Evolutionary conservation across 2,329 filamentous ascomycete genomes (phyloP), one percentile per base, ranked within the genome.

Genomic region (Berkeleyomyces rouxiae): DNA sequence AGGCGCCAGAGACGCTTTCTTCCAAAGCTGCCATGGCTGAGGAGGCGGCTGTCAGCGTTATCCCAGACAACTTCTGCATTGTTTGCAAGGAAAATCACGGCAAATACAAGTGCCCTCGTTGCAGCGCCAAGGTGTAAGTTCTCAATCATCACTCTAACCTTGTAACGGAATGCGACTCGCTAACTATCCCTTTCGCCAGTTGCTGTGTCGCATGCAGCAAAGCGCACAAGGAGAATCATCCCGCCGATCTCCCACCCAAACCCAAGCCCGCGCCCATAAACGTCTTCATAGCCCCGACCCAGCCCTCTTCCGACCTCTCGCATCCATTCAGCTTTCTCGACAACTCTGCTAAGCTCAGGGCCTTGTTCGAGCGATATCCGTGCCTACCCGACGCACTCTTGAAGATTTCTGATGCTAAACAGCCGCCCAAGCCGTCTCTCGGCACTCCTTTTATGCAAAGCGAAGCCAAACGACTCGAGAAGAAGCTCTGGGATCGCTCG

Each of bases 81-180:
- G 73, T 83, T 40, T 86, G 83, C 69, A 70, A 77, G 37, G 68
- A 70, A 42, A 75, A 75, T 3, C 73, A 77, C 23, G 75, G 75
- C 39, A 85, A 82, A 70, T 86, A 86, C 71, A 85, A 83, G 68
- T 86, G 83, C 66, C 75, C 80, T n/a, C 76, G 76, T 37, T 86
- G 83, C 69, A 71, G 75, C 58, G 67, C 80, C 31, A 78, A 78
- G 65, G 85, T 83, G 83, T 85, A 73, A 69, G 81, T 72, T 42
- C 13, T 59, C n/a, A 11, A 3, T 7, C 36, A 51, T 39, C 59
- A 61, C 10, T 31, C 11, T 43, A 23, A n/a, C 10, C n/a, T 39
- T 16, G 13, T 66, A 59, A 64, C 58, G 49, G 39, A 58, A 23
- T 46, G 23, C n/a, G 53, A 11, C n/a, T 44, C 49, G 23, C 66